Percentiles rank a stretch among this genome's conserved stretches.
These are phyloP conservation scores for Hanseniaspora lachancei DNA, from an alignment of 805 yeast species.

Conservation along the genomic window DNA sequence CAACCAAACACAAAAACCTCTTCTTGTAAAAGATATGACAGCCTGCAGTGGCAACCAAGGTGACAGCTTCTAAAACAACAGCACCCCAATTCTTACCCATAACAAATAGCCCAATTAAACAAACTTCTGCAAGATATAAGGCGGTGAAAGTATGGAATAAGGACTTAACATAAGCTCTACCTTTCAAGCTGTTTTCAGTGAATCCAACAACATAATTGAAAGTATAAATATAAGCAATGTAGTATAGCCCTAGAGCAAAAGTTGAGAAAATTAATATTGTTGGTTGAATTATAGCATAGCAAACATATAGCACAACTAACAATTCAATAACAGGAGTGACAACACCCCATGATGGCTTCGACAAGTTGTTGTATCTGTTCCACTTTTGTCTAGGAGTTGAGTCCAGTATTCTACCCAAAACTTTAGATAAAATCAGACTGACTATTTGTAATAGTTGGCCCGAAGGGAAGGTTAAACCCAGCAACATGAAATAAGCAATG, in stretches of 20 bases:
- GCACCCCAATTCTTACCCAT: slow-evolving; percentile 71
- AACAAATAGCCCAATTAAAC: slow-evolving; percentile 58
- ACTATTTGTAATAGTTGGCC: slow-evolving; percentile 65
- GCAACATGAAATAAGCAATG: slow-evolving; percentile 66
- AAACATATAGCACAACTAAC: slow-evolving; percentile 55
- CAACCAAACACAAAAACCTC: slow-evolving; percentile 50
- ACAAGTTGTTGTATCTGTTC: slow-evolving; percentile 55
- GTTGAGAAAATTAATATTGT: slow-evolving; percentile 55
- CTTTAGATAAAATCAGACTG: slow-evolving; percentile 54
- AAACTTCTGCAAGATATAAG: slow-evolving; percentile 55
- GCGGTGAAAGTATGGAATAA: slow-evolving; percentile 62
- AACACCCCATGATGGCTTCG: slow-evolving; percentile 67
- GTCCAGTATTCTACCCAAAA: slow-evolving; percentile 60
- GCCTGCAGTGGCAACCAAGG: slow-evolving; percentile 42
- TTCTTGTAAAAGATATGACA: slow-evolving; percentile 47
- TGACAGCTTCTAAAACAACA: slow-evolving; percentile 54
- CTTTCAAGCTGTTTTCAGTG: slow-evolving; percentile 44
- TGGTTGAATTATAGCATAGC: slow-evolving; percentile 71
- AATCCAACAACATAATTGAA: slow-evolving; percentile 52
- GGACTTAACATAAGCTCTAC: slow-evolving; percentile 61
- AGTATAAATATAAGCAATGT: slow-evolving; percentile 50
- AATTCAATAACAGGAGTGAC: slow-evolving; percentile 67
- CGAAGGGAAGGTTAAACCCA: slow-evolving; percentile 69
- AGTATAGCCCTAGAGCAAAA: slow-evolving; percentile 42
- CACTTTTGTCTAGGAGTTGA: slow-evolving; percentile 87